Evolutionary conservation across 768 basidiomycete genomes (phyloP), one percentile per base, ranked within the genome.

Genomic region (Lentinula raphanica): DNA sequence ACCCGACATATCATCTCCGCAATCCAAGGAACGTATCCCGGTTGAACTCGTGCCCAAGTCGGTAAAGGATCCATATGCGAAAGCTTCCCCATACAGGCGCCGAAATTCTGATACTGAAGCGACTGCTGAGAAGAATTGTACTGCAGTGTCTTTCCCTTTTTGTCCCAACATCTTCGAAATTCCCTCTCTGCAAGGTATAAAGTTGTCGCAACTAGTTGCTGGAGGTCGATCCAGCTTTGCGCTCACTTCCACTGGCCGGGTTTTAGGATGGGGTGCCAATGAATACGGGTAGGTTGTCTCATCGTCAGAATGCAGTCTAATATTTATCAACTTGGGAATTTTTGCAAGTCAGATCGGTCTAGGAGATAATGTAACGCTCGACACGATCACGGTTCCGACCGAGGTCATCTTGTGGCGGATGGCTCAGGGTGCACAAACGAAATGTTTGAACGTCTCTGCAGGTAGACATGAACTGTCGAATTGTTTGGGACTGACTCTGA

Each of bases 211-310:
- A 69, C 76, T 93, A 44, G 85, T 85, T 28, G 82, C 92, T 25
- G 92, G 92, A 2, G 75, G 77, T 38, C 78, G 85, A 56, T 85
- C 81, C 48, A 93, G 89, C 64, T 92, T 91, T 65, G 86, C 79
- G 9, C 76, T 84, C 25, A 92, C 92, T 0, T 58, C 62, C 3
- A 64, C 75, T 2, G 94, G 93, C 1, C 76, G 84, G 55, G 89
- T 95, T 9, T 79, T 98, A 19, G 92, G 86, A 0, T 96, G 90
- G 84, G 94, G 94, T 45, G 91, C 91, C 1, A 96, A 97, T 67
- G 86, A 90, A 62, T 88, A 80, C 63, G 93, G 93, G 88, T 88
- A 63, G 53, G 79, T 60, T 7, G 3, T 54, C 5, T 35, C 9
- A 35, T 35, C 9, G 13, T 28, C 17, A 21, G 19, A 11, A 51